phyloP scores from a whole-genome alignment of 2,329 filamentous ascomycete species.

The Colletotrichum liriopes region DNA sequence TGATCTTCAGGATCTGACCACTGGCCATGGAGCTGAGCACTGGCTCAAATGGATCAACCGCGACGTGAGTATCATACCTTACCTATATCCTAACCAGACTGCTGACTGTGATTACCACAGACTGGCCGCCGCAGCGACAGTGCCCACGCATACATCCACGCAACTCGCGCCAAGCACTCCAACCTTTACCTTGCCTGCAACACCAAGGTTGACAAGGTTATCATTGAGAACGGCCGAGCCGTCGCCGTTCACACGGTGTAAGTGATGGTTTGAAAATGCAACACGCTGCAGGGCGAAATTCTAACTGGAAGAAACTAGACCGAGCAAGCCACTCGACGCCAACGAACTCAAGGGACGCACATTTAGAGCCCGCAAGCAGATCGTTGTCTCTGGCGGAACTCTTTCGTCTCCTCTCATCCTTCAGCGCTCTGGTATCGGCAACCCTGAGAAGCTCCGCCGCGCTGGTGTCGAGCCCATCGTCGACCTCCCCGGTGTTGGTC shows the following conservation, averaged over 20 bases:
- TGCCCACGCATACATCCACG: slow-evolving; percentile 84
- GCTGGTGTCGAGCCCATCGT: slow-evolving; percentile 79
- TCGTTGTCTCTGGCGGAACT: slow-evolving; percentile 81
- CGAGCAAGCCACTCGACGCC: slow-evolving; percentile 77
- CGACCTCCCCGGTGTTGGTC: slow-evolving; percentile 80
- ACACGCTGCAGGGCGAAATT: too few relatives aligned
- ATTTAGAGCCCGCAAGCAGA: slow-evolving; percentile 80
- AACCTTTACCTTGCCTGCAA: slow-evolving; percentile 83
- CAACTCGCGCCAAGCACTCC: slow-evolving; percentile 77
- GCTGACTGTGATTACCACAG: slow-evolving; percentile 49
- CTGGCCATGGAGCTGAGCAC: slow-evolving; percentile 81
- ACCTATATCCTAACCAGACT: background rate
- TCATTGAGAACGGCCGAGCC: slow-evolving; percentile 80
- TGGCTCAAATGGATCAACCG: slow-evolving; percentile 91
- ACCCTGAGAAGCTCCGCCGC: slow-evolving; percentile 79
- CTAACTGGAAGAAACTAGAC: slow-evolving; percentile 48
- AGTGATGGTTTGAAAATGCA: slow-evolving; percentile 49
- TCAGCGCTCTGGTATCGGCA: slow-evolving; percentile 81
- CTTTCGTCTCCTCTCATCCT: slow-evolving; percentile 82
- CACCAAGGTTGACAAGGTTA: slow-evolving; percentile 84
- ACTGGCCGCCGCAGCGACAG: slow-evolving; percentile 82
- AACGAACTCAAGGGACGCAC: slow-evolving; percentile 65
- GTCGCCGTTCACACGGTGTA: slow-evolving; percentile 79
- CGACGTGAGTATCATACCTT: slow-evolving; percentile 57
- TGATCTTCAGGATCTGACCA: slow-evolving; percentile 81